Evolutionary conservation across 148 eudicot species (phyloP).

Genomic region (Cornus kousa): DNA sequence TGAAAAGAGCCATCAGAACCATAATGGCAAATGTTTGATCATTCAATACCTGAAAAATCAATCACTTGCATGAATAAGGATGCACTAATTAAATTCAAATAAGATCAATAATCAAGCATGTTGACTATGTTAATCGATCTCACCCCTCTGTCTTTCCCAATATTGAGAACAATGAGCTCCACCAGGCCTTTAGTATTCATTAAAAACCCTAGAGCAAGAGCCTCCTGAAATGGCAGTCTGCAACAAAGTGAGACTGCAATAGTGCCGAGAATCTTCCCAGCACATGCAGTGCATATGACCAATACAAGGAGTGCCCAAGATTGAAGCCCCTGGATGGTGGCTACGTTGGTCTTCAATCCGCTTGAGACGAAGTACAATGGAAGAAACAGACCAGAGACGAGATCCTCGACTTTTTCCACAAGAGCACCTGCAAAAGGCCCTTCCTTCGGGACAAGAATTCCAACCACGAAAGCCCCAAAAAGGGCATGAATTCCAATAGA

Average conservation of each 20-base stretch:
- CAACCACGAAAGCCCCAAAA: conserved; percentile 46
- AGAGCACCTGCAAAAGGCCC: conserved; percentile 33
- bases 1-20: conserved; percentile 70
- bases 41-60: conserved; percentile 48
- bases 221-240: conserved; percentile 36
- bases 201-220: conserved; percentile 62
- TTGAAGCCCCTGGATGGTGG: conserved; percentile 27
- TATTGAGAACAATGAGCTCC: conserved; percentile 78
- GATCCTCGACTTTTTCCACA: conserved; percentile 37
- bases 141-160: conserved; percentile 78
- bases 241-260: conserved; percentile 23
- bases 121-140: not conserved
- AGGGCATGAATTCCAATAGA: conserved; percentile 47
- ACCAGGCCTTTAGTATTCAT: conserved; percentile 88
- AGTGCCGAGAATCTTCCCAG: conserved; percentile 38
- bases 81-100: not conserved
- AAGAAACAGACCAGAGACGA: conserved; percentile 37
- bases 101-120: not conserved
- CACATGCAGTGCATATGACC: conserved; percentile 29
- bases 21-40: conserved; percentile 73
- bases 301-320: conserved; percentile 38
- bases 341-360: conserved; percentile 35
- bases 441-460: conserved; percentile 44
- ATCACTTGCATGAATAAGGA: not conserved
- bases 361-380: conserved; percentile 41